Base-by-base conservation (phyloP, 2,329 filamentous ascomycete genomes). In the Tolypocladium inflatum region DNA sequence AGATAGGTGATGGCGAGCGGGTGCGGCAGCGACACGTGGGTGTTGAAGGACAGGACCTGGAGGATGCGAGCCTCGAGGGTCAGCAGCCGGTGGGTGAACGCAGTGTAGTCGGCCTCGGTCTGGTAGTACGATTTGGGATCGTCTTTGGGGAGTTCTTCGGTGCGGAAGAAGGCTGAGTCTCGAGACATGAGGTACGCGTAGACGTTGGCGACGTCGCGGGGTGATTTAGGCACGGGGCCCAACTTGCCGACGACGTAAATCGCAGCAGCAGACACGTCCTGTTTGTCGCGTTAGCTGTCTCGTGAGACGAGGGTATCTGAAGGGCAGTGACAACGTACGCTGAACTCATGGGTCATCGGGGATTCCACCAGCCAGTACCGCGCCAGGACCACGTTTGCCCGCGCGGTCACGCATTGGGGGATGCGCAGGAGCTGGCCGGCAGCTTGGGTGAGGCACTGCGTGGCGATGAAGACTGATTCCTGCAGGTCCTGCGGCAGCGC, bases 1-100 rank as follows among this genome's bases (percentile, higher is more conserved):
- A 97, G 83, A 70, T 97, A 99, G 7, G 92, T 97, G 59, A 97
- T 82, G 59, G 90, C 90, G 17, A 97, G 82, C 0, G 89, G 83
- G 68, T 97, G 90, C 0, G 94, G 94, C 0, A 97, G 80, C 1
- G 90, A 85, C 13, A 95, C 90, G 64, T 94, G 90, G 2, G 87
- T 89, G 66, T 95, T 83, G 72, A 96, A 97, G 17, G 86, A 86
- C 0, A 97, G 78, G 0, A 84, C 80, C 60, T 85, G 84, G 2
- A 97, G 80, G 21, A 97, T 84, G 45, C 86, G 83, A 4, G 88
- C 83, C 72, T 99, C 94, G 54, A 87, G 81, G n/a, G 80, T 76
- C 51, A 95, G 80, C 6, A 97, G 78, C 17, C 80, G 78, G 23
- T 77, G 74, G 63, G 87, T 84, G 64, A 84, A 83, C 58, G 78